Evolutionary conservation across 805 yeast species (phyloP), one percentile per base, ranked within the genome.

Genomic region (Hagleromyces aurorensis): DNA sequence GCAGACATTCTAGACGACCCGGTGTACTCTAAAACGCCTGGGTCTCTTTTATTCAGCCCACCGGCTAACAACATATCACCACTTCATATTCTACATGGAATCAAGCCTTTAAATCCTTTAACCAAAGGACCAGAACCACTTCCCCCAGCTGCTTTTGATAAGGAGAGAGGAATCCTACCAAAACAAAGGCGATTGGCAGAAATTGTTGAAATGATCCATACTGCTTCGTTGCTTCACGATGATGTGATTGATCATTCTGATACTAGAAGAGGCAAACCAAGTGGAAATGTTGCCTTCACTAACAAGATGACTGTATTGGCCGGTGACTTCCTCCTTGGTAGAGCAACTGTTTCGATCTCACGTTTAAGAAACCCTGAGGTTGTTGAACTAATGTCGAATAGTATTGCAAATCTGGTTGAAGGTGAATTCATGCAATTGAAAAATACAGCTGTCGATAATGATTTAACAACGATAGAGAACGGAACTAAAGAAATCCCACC

Each of bases 351-450:
- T 7, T 87, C 96, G 2, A 78, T 91, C 41, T 93, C 96, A 8
- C 66, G 98, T 37, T 62, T 91, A 29, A 69, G 96, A 51, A 89
- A 91, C 55, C 89, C 96, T n/a, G 97, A 91, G 62, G 98, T 91
- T 25, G 87, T 86, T 35, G 98, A 91, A 62, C 67, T 91, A 38
- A 74, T 91, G 64, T 86, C 96, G 3, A 89, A 96, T 9, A 81
- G 96, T 18, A 91, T 91, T 52, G 98, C 97, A 8, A 91, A 91
- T 54, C 67, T 91, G 37, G 97, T 91, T 1, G 98, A 91, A 61
- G 98, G 98, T 29, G 98, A 91, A 61, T 89, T 91, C 55, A 91
- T 91, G 97, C 98, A 91, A 62, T 71, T 91, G 64, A 87, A 89
- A 46, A 91, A 91, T 59, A 85, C 96, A 0, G 91, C 87, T 6